These are phyloP conservation scores for Daldinia sp. DNA, from an alignment of 2,329 filamentous ascomycete species.

Conservation along the genomic window DNA sequence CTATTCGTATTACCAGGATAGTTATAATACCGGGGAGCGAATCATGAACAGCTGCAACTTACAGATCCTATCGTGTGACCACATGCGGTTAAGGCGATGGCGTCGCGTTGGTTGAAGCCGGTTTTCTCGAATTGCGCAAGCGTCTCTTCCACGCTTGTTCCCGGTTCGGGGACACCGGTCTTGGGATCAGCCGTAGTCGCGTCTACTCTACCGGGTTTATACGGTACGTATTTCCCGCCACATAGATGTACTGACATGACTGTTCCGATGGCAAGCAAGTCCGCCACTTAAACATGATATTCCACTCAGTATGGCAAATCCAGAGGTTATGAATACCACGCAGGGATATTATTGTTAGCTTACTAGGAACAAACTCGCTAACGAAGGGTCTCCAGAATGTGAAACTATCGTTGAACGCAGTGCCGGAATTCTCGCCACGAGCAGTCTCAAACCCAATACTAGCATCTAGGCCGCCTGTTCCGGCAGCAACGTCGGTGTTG, in stretches of 20 bases:
- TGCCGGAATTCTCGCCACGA: conserved; percentile 47
- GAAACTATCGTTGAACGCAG: conserved; percentile 50
- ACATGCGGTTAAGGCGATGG: conserved; percentile 48
- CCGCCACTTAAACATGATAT: conserved; percentile 43
- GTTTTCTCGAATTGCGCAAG: conserved; percentile 44
- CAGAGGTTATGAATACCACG: background rate
- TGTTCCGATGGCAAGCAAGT: conserved; percentile 48
- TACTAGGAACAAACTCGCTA: conserved; percentile 49
- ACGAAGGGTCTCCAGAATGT: conserved; percentile 49
- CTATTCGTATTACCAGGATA: too few species aligned
- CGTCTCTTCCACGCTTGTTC: conserved; percentile 45
- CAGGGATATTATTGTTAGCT: conserved; percentile 23
- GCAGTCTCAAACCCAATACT: conserved; percentile 50
- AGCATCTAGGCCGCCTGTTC: conserved; percentile 50
- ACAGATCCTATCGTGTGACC: conserved; percentile 49
- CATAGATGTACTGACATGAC: conserved; percentile 51
- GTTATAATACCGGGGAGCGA: background rate
- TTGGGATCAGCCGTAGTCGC: conserved; percentile 46
- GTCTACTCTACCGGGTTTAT: conserved; percentile 47
- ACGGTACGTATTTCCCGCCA: conserved; percentile 47
- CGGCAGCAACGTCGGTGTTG: conserved; percentile 44
- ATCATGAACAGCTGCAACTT: background rate
- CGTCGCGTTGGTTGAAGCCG: conserved; percentile 47
- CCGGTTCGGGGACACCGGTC: conserved; percentile 48
- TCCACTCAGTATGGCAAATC: conserved; percentile 14